Conservation (phyloP, 177 flowering plant genomes). For the Telopea speciosissima region DNA sequence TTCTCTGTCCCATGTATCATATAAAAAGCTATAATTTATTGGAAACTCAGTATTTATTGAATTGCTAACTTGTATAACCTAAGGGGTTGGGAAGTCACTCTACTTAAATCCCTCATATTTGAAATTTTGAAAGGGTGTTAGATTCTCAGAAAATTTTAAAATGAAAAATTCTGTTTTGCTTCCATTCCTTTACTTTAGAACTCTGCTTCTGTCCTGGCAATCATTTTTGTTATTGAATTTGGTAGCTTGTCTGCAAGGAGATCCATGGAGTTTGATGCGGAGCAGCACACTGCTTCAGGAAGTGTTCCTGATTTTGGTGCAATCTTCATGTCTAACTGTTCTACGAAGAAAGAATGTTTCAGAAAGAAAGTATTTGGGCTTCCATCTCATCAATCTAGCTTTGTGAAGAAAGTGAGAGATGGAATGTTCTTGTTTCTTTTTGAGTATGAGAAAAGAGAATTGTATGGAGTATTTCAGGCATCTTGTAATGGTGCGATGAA, state of each 20-base stretch:
- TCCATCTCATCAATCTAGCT: constrained; percentile 29
- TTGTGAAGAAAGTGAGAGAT: constrained; percentile 47
- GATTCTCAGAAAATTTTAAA: too few relatives aligned
- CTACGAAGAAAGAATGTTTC: constrained; percentile 51
- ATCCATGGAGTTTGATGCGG: constrained; percentile 18
- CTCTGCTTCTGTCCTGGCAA: constrained; percentile 1
- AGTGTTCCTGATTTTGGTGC: constrained; percentile 47
- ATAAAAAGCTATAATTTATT: too few relatives aligned
- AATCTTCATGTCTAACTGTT: constrained; percentile 59
- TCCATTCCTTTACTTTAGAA: neutral
- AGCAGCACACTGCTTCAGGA: constrained; percentile 15
- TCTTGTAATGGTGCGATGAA: constrained; percentile 51
- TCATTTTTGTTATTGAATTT: constrained; percentile 8
- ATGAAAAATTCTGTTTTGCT: neutral
- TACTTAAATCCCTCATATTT: too few relatives aligned
- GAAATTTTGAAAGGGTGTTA: too few relatives aligned
- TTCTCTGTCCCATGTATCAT: too few relatives aligned
- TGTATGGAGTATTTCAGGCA: constrained; percentile 66
- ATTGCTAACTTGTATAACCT: too few relatives aligned
- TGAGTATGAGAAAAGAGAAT: constrained; percentile 51
- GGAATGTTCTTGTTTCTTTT: constrained; percentile 71
- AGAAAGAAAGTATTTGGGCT: constrained; percentile 48
- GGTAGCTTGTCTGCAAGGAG: constrained; percentile 16
- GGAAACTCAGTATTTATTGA: too few relatives aligned
- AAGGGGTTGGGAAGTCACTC: too few relatives aligned